Percentiles rank a stretch among this genome's conserved stretches.
Conservation (phyloP, 768 basidiomycete genomes). For the Ramaria rubella region DNA sequence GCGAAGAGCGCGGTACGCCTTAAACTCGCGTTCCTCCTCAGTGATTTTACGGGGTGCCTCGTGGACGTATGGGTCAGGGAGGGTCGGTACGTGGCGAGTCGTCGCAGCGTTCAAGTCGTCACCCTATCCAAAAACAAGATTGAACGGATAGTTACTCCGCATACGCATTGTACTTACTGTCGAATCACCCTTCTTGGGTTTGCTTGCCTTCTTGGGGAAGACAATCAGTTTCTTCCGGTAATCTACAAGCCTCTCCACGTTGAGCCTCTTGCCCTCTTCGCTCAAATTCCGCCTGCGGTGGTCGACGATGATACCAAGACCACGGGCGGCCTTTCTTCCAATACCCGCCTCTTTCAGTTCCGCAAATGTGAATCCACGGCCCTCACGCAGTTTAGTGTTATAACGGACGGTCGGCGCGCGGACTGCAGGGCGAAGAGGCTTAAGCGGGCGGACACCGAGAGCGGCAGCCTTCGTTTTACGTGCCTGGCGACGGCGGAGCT, state of each 20-base stretch:
- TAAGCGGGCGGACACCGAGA: constrained; percentile 87
- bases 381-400: constrained; percentile 96
- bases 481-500: constrained; percentile 89
- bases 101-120: constrained; percentile 76
- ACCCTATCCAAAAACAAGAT: constrained; percentile 40
- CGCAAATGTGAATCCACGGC: constrained; percentile 89
- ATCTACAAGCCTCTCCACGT: constrained; percentile 87
- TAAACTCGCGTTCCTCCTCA: constrained; percentile 78
- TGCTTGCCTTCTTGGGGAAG: constrained; percentile 93
- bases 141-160: constrained; percentile 8
- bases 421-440: constrained; percentile 93
- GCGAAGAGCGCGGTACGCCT: constrained; percentile 88
- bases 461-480: constrained; percentile 86
- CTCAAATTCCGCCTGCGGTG: constrained; percentile 94
- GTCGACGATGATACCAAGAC: constrained; percentile 93
- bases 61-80: constrained; percentile 59
- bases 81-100: constrained; percentile 57
- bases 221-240: constrained; percentile 92
- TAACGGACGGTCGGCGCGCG: constrained; percentile 95
- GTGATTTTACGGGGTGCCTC: constrained; percentile 94
- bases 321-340: constrained; percentile 85
- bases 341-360: constrained; percentile 97
- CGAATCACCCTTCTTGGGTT: constrained; percentile 94
- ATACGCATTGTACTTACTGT: constrained; percentile 50
- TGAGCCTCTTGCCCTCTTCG: constrained; percentile 93